Conservation (phyloP, 345 rosid genomes). For the Streptanthus diversifolius region DNA sequence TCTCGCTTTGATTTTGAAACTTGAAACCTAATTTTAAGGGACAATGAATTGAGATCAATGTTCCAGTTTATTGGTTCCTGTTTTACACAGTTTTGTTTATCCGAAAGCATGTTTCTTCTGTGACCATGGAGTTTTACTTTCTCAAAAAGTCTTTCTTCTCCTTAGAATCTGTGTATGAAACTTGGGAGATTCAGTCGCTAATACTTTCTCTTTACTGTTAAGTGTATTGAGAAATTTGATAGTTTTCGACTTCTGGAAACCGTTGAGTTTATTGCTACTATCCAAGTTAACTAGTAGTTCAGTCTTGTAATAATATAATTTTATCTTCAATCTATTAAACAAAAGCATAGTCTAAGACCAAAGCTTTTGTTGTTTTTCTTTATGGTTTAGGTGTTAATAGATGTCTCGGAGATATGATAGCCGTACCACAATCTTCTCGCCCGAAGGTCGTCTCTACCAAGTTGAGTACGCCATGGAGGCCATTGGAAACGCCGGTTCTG, state of each 20-base stretch:
- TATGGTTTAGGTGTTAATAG: background rate
- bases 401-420: slow-evolving; percentile 99
- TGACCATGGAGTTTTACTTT: background rate
- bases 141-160: background rate
- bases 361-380: background rate
- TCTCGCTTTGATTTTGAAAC: background rate
- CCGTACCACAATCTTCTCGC: slow-evolving; percentile 97
- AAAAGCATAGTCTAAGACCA: background rate
- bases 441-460: slow-evolving; percentile 98
- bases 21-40: background rate
- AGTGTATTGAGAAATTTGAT: background rate
- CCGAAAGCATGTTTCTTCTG: background rate
- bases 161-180: background rate
- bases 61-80: background rate
- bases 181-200: background rate
- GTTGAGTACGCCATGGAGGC: slow-evolving; percentile 99
- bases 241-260: background rate
- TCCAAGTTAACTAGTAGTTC: background rate
- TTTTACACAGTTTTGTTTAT: background rate
- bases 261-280: background rate
- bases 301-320: background rate
- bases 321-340: background rate
- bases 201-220: background rate
- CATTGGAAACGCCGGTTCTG: slow-evolving; percentile 94
- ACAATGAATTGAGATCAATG: background rate